Base-by-base conservation (phyloP, 2,329 filamentous ascomycete genomes). In the Elsinoe arachidis region DNA sequence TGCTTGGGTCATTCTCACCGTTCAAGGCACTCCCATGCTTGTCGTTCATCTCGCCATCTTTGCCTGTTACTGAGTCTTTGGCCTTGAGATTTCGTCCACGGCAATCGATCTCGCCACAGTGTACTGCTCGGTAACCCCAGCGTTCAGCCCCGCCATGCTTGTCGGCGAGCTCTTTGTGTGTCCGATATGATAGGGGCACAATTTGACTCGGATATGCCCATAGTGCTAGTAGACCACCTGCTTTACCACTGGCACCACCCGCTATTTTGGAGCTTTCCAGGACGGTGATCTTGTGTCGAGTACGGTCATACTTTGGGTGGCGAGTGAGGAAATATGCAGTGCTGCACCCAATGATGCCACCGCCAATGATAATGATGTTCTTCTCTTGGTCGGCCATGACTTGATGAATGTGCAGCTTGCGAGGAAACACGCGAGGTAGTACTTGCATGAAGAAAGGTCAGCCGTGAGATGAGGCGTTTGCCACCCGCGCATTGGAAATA, bases 231-330 rank as follows among this genome's bases (percentile, higher is more conserved):
- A 99, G 78, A 1, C 93, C 93, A 14, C 93, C 93, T 0, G 93
- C 92, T 74, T 96, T 97, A 39, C 93, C 93, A 7, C 90, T 96
- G 37, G 93, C 92, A 21, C 88, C 92, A n/a, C 89, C 83, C 5
- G 93, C 93, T 62, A 97, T 85, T 44, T 84, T 79, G 2, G 84
- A 84, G 0, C 93, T 90, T 76, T 99, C 93, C 56, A 97, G 79
- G 30, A 99, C 78, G 1, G 88, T 95, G 65, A 97, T 86, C 55
- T 78, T 85, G 70, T 96, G 88, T 55, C 82, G 80, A 19, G 80
- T 73, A 41, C 85, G 83, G 69, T 93, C 80, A 74, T 88, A 97
- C 30, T 81, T 84, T 26, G 88, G 84, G 70, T 97, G 91, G 62
- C 88, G 85, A 1, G 90, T 93, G 43, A 97, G 78, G 68, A 85